Conservation (phyloP, 176 grass and related monocot genomes). For the Zizania latifolia region DNA sequence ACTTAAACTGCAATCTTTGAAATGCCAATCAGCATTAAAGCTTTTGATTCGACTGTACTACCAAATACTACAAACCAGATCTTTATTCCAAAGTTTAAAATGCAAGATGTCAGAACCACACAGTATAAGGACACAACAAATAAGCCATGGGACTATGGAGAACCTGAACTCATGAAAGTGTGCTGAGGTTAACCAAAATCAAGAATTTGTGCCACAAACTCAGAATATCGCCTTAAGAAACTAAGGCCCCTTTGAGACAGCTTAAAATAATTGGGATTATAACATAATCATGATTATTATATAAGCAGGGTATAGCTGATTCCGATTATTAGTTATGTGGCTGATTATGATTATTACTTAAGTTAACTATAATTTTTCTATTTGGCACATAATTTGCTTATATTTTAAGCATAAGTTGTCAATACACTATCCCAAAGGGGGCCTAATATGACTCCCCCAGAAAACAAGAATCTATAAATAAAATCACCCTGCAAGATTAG, state of each 20-base stretch:
- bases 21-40: not conserved
- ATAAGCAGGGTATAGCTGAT: too few relatives aligned
- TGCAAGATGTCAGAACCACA: not conserved
- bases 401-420: too few relatives aligned
- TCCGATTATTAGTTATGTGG: too few relatives aligned
- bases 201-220: not conserved
- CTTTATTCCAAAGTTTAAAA: not conserved
- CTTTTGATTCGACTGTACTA: not conserved
- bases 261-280: too few relatives aligned
- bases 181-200: not conserved
- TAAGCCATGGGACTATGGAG: not conserved
- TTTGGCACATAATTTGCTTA: too few relatives aligned
- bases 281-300: too few relatives aligned
- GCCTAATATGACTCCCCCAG: not conserved
- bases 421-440: too few relatives aligned
- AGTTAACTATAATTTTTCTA: too few relatives aligned
- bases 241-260: too few relatives aligned
- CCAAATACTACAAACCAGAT: not conserved
- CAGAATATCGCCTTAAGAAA: not conserved
- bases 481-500: not conserved
- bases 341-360: too few relatives aligned
- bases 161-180: not conserved
- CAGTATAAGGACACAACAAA: conserved; percentile 9
- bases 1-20: conserved; percentile 10
- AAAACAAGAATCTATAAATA: not conserved